Base-by-base conservation (phyloP, 768 basidiomycete species). In the Mycena capillaripes region DNA sequence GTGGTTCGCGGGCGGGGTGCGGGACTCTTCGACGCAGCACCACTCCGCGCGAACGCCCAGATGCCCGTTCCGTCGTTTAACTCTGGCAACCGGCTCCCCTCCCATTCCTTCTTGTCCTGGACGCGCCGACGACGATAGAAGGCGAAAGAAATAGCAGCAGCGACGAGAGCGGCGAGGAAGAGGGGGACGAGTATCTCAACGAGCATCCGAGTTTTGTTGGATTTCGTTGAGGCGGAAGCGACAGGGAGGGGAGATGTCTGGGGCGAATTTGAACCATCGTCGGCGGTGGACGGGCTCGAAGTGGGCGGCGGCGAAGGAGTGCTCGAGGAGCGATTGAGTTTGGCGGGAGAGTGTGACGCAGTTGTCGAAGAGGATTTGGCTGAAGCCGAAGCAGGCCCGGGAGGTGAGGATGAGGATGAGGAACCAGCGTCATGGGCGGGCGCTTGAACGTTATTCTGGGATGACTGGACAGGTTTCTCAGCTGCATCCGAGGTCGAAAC, bases 71-170 rank as follows among this genome's bases (percentile, higher is more conserved):
- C 19, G 5, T 3, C 25, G 10, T 67, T 56, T 38, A 67, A 5
- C 11, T 68, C 66, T 17, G 66, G 66, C 34, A 68, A 34, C n/a
- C 44, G 56, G 66, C 66, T 68, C 14, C 67, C 60, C 42, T 53
- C 67, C 67, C 67, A 55, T 2, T 25, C 66, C 38, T 62, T 69
- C 25, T 52, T 23, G 8, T 69, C 52, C 19, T 21, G 59, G 38
- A 8, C 36, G 50, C 46, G 58, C 59, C 67, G 59, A 12, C 30
- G 67, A 30, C 52, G 36, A 21, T 32, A 55, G 8, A 62, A 19
- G 7, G 6, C 59, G 38, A 69, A 9, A 12, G 30, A n/a, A 11
- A 57, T 46, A 14, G n/a, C 40, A 19, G 50, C 50, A 0, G 36
- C 59, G 2, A 50, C 3, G 57, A 59, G 46, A 2, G 44, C 8